Base-by-base conservation (phyloP, 805 yeast genomes). In the Monosporozyma aquatica region DNA sequence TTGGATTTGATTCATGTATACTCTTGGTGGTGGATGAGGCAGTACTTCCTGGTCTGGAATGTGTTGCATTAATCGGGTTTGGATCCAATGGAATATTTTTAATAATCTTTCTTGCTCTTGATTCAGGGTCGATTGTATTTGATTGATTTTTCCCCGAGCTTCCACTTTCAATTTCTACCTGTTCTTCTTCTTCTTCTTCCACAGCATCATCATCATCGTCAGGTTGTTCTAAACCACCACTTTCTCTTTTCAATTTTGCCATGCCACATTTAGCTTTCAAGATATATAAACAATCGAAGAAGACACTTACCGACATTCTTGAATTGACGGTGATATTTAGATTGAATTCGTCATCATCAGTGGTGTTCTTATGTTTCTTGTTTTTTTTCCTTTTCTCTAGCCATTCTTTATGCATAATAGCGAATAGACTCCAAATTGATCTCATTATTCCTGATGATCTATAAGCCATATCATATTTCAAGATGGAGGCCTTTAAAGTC, bases 401-500 rank as follows among this genome's bases (percentile, higher is more conserved):
- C 43, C 43, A 40, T 17, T 26, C 76, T 33, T 75, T 80, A 48
- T 78, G 75, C 51, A 87, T 66, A 4, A 81, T 72, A 40, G 81
- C 75, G 61, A 84, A 84, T 45, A 87, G 69, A 46, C 82, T 85
- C 98, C 98, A 90, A 69, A 87, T 80, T 56, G 87, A 87, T 54
- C 83, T 75, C 92, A 92, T 86, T 45, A 92, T 87, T 7, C 95
- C 96, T 37, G 95, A 80, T 0, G 95, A 84, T 50, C 97, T 74
- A 59, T 85, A 86, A 0, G 97, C 86, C 71, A 92, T 80, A 57
- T 90, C 98, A 63, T 89, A 92, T 53, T 87, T 87, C 52, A 86
- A 68, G 23, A 90, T 81, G 0, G 96, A 86, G 0, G 95, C 94
- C 46, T 78, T 78, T 44, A 78, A 74, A 1, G 92, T 78, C 37